Conservation (phyloP, 148 eudicot species). For the Pharnaceum exiguum region DNA sequence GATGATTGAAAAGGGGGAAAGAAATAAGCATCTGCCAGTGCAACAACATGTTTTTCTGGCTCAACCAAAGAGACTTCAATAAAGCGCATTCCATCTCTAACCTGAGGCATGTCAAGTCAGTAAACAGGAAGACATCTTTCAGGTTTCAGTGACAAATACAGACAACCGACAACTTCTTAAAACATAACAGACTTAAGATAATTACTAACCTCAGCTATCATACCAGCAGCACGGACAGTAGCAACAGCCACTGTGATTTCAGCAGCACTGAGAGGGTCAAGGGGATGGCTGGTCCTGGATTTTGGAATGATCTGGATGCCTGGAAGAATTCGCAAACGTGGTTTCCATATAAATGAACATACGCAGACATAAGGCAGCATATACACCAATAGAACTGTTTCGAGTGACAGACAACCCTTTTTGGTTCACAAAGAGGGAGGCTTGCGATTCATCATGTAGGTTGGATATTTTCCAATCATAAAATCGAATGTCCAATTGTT, state of each 20-base stretch:
- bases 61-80: slow-evolving; percentile 72
- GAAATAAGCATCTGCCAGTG: slow-evolving; percentile 82
- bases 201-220: slow-evolving; percentile 58
- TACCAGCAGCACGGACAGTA: slow-evolving; percentile 76
- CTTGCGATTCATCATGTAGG: too few species aligned
- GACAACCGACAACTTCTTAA: too few species aligned
- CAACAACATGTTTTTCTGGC: slow-evolving; percentile 66
- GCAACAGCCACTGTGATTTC: slow-evolving; percentile 75
- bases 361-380: background rate
- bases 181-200: background rate
- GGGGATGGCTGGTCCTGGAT: slow-evolving; percentile 61
- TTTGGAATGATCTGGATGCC: slow-evolving; percentile 41
- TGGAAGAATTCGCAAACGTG: background rate
- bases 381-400: background rate
- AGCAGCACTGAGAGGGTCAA: slow-evolving; percentile 67
- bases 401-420: too few species aligned
- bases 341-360: slow-evolving; percentile 1
- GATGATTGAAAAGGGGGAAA: slow-evolving; percentile 81
- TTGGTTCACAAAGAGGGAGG: too few species aligned
- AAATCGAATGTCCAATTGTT: too few species aligned
- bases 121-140: background rate
- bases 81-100: slow-evolving; percentile 77
- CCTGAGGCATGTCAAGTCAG: slow-evolving; percentile 20
- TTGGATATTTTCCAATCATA: too few species aligned
- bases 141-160: background rate